A percentile compares a stretch with the other conserved stretches of the same genome.
These are phyloP conservation scores for Pseudevernia furfuracea DNA, from an alignment of 495 filamentous ascomycete genomes.

Conservation along the genomic window DNA sequence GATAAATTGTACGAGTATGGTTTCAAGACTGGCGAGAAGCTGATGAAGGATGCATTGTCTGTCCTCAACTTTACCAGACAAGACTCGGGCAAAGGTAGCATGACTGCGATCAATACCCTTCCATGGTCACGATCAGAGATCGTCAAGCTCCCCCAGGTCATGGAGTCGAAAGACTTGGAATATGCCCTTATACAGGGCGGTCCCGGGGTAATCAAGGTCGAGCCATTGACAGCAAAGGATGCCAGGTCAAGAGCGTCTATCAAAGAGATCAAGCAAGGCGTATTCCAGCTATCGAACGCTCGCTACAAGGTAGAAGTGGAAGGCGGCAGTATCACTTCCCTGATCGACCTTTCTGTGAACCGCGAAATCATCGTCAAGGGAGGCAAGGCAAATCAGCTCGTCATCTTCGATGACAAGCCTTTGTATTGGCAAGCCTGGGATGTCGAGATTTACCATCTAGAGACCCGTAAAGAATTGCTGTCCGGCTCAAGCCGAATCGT, in stretches of 20 bases:
- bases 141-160: conserved; percentile 47
- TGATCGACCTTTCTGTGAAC: conserved; percentile 60
- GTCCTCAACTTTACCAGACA: conserved; percentile 51
- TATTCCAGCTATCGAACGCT: conserved; percentile 71
- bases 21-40: conserved; percentile 64
- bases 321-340: conserved; percentile 69
- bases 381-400: conserved; percentile 78
- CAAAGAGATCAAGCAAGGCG: conserved; percentile 54
- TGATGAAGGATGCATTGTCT: conserved; percentile 62
- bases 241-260: conserved; percentile 49
- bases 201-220: conserved; percentile 43
- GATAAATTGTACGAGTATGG: conserved; percentile 76
- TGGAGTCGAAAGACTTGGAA: conserved; percentile 30
- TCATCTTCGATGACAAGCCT: conserved; percentile 96
- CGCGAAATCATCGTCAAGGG: conserved; percentile 75
- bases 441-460: conserved; percentile 91
- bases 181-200: conserved; percentile 44
- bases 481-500: conserved; percentile 57
- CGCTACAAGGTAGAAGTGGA: conserved; percentile 64
- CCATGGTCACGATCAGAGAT: conserved; percentile 74
- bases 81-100: conserved; percentile 26
- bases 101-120: conserved; percentile 65
- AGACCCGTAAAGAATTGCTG: conserved; percentile 68
- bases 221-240: conserved; percentile 37
- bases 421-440: conserved; percentile 99